Evolutionary conservation across 148 eudicot genomes (phyloP), one percentile per base, ranked within the genome.

Genomic region (Chenopodium berlandieri): DNA sequence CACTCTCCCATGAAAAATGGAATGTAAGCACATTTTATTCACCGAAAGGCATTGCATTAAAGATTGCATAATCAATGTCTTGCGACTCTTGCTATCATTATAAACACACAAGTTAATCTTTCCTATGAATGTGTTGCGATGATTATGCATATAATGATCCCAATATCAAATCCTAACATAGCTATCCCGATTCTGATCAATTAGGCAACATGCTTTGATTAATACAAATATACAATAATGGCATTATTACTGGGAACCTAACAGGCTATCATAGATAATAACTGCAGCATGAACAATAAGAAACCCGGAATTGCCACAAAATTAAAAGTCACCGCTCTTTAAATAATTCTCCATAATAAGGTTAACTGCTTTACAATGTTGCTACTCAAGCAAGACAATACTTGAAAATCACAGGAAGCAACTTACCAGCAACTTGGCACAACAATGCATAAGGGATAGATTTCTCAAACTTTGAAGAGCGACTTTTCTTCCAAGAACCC

Each of bases 391-490:
- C 48, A 82, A 80, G 47, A 63, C 50, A 58, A 47, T 37, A 78
- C 20, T 32, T 6, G 46, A 47, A 25, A 78, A n/a, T 52, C 48
- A 62, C 58, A 67, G 23, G 75, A 71, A 79, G 75, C 23, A 56
- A 85, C 91, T 70, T 76, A 97, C 99, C 99, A 91, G 99, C 84
- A 75, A 97, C 99, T 88, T 97, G 99, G 85, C 94, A 92, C 87
- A 97, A 86, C 68, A 94, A 85, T 75, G 95, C 98, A 84, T 88
- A 91, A 7, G 94, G 94, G 83, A 94, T 85, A 85, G 92, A 88
- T 75, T 86, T 91, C 85, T 94, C 99, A 77, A 97, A 94, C 81
- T 94, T 90, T 52, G 91, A 88, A 87, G 89, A 77, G 76, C 86
- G 88, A 75, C 89, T 87, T 85, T 89, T 90, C 87, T 89, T 92